These are phyloP conservation scores for Phytopythium aichiense DNA, from an alignment of 352 stramenopile species.

Conservation along the genomic window DNA sequence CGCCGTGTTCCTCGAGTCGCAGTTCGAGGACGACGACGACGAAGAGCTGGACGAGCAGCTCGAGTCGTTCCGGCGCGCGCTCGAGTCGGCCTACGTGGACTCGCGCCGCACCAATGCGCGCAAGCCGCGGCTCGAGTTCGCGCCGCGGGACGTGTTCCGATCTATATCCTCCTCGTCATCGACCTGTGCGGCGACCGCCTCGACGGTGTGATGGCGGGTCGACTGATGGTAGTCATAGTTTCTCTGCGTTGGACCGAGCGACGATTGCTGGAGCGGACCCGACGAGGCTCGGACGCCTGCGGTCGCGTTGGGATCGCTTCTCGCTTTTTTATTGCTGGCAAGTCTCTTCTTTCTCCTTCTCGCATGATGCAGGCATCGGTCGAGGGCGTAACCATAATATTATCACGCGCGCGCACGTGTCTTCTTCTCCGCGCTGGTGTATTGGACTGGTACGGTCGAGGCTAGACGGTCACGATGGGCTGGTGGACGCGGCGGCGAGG, in stretches of 20 bases:
- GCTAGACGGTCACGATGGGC: neutral
- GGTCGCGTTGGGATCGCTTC: neutral
- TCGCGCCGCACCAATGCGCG: conserved; percentile 38
- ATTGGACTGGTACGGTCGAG: neutral
- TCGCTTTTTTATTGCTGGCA: neutral
- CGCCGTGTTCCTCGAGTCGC: conserved; percentile 74
- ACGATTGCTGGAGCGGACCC: neutral
- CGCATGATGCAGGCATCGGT: neutral
- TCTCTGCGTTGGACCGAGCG: neutral
- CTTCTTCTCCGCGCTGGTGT: neutral
- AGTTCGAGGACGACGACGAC: conserved; percentile 80
- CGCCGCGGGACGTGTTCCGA: conserved; percentile 69
- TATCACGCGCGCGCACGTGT: conserved; percentile 1
- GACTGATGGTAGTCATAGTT: neutral
- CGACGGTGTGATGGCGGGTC: neutral
- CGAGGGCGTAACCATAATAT: conserved; percentile 8
- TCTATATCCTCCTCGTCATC: conserved; percentile 19
- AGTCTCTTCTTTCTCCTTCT: neutral
- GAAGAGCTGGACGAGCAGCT: conserved; percentile 72
- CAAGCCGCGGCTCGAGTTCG: conserved; percentile 62
- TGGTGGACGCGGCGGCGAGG: neutral
- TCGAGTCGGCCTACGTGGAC: conserved; percentile 71
- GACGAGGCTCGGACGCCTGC: neutral
- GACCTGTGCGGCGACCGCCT: neutral
- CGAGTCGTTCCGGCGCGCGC: conserved; percentile 68